These are phyloP conservation scores for Linderniella brevidens DNA, from an alignment of 257 asterid species.

Conservation along the genomic window DNA sequence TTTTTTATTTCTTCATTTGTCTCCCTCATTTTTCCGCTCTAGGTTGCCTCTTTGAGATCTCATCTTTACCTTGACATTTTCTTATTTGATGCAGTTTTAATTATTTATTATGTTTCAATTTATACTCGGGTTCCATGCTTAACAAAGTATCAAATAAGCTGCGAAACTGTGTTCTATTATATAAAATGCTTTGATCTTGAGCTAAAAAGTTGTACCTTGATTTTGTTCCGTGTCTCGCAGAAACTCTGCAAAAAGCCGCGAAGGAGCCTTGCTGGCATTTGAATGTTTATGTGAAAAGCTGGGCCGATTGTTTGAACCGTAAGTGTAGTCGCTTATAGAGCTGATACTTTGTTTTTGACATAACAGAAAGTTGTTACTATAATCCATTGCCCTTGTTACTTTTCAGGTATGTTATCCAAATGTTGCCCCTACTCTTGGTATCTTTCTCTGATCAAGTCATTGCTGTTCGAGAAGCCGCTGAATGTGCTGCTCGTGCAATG, in stretches of 20 bases:
- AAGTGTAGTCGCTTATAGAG: slow-evolving; percentile 15
- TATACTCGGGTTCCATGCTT: no score
- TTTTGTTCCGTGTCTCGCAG: slow-evolving; percentile 21
- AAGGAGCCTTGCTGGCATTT: slow-evolving; percentile 89
- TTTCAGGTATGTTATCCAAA: slow-evolving; percentile 82
- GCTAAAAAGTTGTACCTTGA: no score
- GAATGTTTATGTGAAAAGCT: slow-evolving; percentile 95
- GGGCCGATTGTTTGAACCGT: slow-evolving; percentile 98
- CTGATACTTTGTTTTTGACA: no score
- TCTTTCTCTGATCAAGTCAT: slow-evolving; percentile 93
- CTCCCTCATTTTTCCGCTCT: neutral
- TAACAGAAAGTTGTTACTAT: no score
- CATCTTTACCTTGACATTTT: no score
- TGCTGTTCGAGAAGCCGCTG: slow-evolving; percentile 99
- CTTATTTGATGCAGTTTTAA: no score
- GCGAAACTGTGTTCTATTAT: no score
- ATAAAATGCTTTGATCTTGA: no score
- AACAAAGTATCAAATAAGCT: no score
- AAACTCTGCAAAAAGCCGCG: slow-evolving; percentile 83
- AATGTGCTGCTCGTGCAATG: slow-evolving; percentile 99
- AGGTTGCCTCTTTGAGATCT: neutral
- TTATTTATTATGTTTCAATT: no score
- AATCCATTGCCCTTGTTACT: neutral
- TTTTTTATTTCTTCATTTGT: no score
- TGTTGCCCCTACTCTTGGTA: slow-evolving; percentile 77